Conservation (phyloP, 805 yeast species). For the Alloascoidea hylecoeti region DNA sequence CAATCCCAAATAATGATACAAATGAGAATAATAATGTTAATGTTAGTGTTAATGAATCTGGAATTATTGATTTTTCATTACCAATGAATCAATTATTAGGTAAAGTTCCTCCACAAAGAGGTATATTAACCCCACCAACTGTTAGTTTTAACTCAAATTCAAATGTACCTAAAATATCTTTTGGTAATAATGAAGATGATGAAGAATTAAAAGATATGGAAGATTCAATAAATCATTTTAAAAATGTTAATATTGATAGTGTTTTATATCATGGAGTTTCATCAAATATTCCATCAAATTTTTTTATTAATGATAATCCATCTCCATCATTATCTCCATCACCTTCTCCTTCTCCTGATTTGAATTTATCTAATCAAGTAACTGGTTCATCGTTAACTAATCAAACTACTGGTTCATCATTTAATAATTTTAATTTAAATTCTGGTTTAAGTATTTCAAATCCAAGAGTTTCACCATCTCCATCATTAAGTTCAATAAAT, state of each 20-base stretch:
- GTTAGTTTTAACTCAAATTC: not conserved
- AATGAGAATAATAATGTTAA: not conserved
- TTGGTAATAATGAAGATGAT: slow-evolving; percentile 34
- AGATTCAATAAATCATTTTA: slow-evolving; percentile 61
- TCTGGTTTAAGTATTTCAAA: no score
- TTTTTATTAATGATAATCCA: not conserved
- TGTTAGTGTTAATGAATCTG: not conserved
- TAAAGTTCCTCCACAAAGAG: slow-evolving; percentile 1
- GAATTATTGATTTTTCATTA: not conserved
- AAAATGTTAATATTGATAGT: slow-evolving; percentile 66
- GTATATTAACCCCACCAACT: slow-evolving; percentile 1
- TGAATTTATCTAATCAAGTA: no score
- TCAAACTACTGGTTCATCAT: no score
- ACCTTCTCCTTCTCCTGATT: not conserved
- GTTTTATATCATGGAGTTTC: slow-evolving; percentile 50
- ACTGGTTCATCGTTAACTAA: no score
- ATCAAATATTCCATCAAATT: not conserved
- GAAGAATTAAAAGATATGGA: slow-evolving; percentile 64
- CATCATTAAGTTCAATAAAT: no score
- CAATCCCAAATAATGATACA: not conserved
- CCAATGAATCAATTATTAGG: slow-evolving; percentile 8
- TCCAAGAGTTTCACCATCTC: no score
- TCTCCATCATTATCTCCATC: not conserved
- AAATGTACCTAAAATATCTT: not conserved
- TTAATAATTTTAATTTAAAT: no score